Evolutionary conservation across 129 eudicot genomes (phyloP).

Genomic region (Arctium minus): DNA sequence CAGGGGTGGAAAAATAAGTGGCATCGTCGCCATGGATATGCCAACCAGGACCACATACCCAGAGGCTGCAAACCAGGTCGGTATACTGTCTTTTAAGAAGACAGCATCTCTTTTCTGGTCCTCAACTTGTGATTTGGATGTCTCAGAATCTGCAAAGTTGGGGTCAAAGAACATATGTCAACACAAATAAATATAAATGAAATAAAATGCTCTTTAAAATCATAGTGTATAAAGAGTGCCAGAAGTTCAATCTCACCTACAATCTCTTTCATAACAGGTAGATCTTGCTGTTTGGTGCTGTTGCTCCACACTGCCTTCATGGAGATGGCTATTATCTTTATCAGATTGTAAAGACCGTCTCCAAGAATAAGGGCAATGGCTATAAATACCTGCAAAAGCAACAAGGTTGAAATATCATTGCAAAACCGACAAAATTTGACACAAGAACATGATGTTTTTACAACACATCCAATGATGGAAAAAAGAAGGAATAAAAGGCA

Average conservation of each 20-base stretch:
- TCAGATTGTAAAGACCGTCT: conserved; percentile 82
- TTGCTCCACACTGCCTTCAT: conserved; percentile 47
- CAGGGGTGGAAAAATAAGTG: conserved; percentile 77
- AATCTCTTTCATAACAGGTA: conserved; percentile 45
- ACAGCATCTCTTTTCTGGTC: conserved; percentile 53
- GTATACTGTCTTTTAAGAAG: conserved; percentile 77
- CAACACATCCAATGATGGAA: background rate
- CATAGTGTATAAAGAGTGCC: too few species aligned
- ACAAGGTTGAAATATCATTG: conserved; percentile 5
- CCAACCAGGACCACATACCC: conserved; percentile 78
- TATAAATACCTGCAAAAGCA: conserved; percentile 60
- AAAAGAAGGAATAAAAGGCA: background rate
- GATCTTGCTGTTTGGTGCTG: conserved; percentile 37
- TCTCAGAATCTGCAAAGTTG: conserved; percentile 39
- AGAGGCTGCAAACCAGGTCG: conserved; percentile 74
- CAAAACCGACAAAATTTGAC: background rate
- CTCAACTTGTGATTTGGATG: conserved; percentile 36
- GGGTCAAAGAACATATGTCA: background rate
- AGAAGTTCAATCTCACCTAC: conserved; percentile 36
- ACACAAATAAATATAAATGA: background rate
- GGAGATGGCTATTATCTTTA: conserved; percentile 61
- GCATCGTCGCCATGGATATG: conserved; percentile 69
- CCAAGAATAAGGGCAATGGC: conserved; percentile 83
- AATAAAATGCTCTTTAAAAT: background rate
- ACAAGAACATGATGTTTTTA: background rate